Conservation (phyloP, 2,329 filamentous ascomycete genomes). For the Rachicladosporium sp. region DNA sequence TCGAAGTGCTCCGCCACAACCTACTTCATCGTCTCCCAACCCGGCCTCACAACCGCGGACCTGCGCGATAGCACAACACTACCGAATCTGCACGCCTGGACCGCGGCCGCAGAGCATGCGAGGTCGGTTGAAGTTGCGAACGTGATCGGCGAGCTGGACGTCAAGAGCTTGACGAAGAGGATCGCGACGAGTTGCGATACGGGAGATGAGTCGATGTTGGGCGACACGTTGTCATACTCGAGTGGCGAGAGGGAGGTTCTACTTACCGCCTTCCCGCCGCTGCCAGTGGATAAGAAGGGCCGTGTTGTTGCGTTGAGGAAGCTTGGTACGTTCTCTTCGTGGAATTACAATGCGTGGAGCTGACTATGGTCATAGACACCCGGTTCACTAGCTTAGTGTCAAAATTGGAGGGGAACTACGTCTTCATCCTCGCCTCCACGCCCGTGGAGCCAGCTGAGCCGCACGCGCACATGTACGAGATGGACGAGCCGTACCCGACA, state of each 20-base stretch:
- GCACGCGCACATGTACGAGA: constrained; percentile 45
- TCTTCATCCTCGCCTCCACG: constrained; percentile 6
- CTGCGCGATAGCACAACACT: constrained; percentile 28
- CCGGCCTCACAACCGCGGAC: constrained; percentile 59
- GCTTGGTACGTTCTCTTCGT: neutral
- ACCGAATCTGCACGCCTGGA: neutral
- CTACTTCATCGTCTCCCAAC: constrained; percentile 70
- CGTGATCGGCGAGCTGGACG: constrained; percentile 39
- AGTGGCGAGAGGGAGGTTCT: neutral
- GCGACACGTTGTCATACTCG: too few relatives aligned
- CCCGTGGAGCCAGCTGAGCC: neutral
- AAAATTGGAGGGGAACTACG: constrained; percentile 1
- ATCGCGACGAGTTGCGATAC: constrained; percentile 34
- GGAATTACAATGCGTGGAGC: too few relatives aligned
- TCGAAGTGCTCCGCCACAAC: constrained; percentile 27
- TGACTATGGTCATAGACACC: too few relatives aligned
- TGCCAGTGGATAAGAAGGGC: neutral
- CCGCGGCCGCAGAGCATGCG: too few relatives aligned
- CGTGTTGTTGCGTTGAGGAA: neutral
- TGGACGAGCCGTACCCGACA: constrained; percentile 49
- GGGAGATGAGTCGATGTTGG: too few relatives aligned
- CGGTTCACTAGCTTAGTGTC: too few relatives aligned
- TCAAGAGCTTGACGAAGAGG: constrained; percentile 27
- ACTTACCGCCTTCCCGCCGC: neutral
- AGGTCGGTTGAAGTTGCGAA: constrained; percentile 36